Conservation (phyloP, 352 stramenopile genomes). For the Pythium brassicae region DNA sequence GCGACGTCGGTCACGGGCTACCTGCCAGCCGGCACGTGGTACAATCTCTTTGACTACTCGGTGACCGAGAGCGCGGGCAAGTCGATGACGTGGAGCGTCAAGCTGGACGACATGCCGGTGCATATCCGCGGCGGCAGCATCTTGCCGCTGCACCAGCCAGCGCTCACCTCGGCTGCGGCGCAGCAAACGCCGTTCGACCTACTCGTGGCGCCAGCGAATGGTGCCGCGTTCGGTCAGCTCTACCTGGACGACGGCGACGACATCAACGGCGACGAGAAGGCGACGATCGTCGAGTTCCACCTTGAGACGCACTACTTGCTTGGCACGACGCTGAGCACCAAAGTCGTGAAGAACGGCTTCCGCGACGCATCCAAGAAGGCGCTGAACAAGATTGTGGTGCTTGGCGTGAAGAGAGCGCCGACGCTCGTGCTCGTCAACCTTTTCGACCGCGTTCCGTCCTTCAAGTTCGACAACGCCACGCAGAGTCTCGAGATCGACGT, state of each 20-base stretch:
- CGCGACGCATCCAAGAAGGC: constrained; percentile 16
- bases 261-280: constrained; percentile 20
- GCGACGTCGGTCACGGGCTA: constrained; percentile 42
- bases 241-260: constrained; percentile 45
- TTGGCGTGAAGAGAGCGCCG: constrained; percentile 11
- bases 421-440: constrained; percentile 6
- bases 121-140: constrained; percentile 47
- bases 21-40: constrained; percentile 43
- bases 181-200: constrained; percentile 47
- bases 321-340: constrained; percentile 13
- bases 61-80: constrained; percentile 21
- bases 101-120: constrained; percentile 56
- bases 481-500: constrained; percentile 23
- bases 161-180: constrained; percentile 38
- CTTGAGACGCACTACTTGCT: constrained; percentile 4
- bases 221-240: constrained; percentile 31
- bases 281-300: constrained; percentile 33
- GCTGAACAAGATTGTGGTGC: constrained; percentile 22
- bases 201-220: constrained; percentile 29
- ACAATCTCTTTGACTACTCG: constrained; percentile 53
- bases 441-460: constrained; percentile 1
- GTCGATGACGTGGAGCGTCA: constrained; percentile 25
- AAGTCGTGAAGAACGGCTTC: constrained; percentile 15
- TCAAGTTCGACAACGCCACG: constrained; percentile 15
- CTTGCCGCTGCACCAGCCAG: constrained; percentile 38